Conservation (phyloP, 371 early-diverging fungal genomes). For the Mortierella sp. region DNA sequence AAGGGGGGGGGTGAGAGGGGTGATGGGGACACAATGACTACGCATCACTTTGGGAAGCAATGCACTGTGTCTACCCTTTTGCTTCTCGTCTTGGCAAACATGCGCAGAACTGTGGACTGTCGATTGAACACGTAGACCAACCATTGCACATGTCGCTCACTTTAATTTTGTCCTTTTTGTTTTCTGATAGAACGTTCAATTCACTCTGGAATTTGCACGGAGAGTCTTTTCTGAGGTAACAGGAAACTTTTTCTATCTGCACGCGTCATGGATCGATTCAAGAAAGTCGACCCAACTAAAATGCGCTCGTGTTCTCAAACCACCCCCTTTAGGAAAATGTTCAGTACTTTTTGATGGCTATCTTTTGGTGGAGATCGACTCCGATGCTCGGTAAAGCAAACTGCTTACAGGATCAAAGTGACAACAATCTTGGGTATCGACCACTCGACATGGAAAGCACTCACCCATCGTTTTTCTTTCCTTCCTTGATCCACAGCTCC, state of each 20-base stretch:
- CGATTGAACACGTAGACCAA: neutral
- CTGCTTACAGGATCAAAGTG: neutral
- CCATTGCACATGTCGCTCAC: neutral
- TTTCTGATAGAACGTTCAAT: slow-evolving; percentile 26
- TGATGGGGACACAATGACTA: no score
- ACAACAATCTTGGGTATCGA: neutral
- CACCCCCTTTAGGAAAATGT: slow-evolving; percentile 80
- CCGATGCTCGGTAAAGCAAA: slow-evolving; percentile 77
- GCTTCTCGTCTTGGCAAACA: slow-evolving; percentile 20
- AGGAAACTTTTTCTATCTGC: neutral
- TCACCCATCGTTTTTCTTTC: neutral
- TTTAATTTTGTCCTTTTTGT: neutral
- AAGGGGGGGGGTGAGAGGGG: no score
- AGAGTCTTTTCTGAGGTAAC: slow-evolving; percentile 61
- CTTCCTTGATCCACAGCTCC: slow-evolving; percentile 63
- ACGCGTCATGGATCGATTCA: neutral
- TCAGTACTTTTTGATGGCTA: slow-evolving; percentile 84
- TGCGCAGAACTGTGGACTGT: no score
- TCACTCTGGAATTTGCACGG: slow-evolving; percentile 60
- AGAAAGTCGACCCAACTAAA: no score
- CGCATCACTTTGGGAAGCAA: no score
- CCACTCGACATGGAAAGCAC: neutral
- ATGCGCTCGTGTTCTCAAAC: no score
- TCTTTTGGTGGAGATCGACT: slow-evolving; percentile 79
- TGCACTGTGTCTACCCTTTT: neutral